Evolutionary conservation across 1,284 basidiomycete species (phyloP), one percentile per base, ranked within the genome.

Genomic region (Pseudozyma sp.): DNA sequence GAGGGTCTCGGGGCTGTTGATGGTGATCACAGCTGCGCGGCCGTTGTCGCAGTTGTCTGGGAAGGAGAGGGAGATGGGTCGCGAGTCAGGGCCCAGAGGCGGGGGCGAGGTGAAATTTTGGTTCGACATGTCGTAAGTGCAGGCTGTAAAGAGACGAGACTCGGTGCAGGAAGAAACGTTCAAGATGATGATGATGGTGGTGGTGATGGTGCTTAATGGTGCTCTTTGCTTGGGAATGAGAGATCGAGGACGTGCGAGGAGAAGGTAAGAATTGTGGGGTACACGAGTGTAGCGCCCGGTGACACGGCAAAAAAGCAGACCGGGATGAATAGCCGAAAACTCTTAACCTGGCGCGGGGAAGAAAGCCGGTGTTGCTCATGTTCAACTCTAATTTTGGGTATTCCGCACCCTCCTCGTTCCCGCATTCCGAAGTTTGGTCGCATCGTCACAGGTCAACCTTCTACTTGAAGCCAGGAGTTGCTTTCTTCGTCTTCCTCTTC

Each of bases 51-150:
- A 70, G 58, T 76, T 42, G 56, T 59, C 47, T 8, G 76, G 61
- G 55, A 79, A 79, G 38, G 67, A 70, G 39, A 77, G 69, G 8
- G 66, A 43, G 35, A 79, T 59, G 4, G 74, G 75, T 14, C 45
- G 52, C 12, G 65, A 68, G 25, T 56, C 48, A 7, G 66, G 56
- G 2, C 39, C 14, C 9, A 71, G 25, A 11, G 77, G 66, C 8
- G 70, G 61, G 5, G 53, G 52, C 13, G 48, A 40, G 34, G 69
- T 73, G 56, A 62, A 71, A 3, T 10, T 21, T 36, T 44, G 5
- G 9, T 54, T 40, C 14, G 63, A 48, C 68, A 63, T 67, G 31
- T 0, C 52, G 18, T 13, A 16, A 7, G 19, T 5, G 19, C 8
- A 48, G 25, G 53, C 25, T 31, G 25, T 31, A 31, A 31, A 31